Evolutionary conservation across 768 basidiomycete species (phyloP).

Genomic region (Hygrophorus russula): DNA sequence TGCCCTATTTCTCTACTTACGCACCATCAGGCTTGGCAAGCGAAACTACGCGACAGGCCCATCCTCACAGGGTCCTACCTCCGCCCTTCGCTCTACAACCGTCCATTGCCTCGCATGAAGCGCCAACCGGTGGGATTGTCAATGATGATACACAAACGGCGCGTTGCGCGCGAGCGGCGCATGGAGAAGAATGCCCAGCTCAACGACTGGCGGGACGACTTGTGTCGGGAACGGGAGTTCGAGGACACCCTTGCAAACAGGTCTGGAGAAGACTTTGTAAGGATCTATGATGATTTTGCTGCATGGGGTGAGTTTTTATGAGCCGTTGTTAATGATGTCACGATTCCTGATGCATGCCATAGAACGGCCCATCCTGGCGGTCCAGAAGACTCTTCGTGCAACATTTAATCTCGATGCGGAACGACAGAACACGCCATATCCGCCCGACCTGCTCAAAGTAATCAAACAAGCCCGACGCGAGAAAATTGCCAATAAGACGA

Average conservation of each 20-base stretch:
- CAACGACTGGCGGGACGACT: constrained; percentile 17
- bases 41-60: constrained; percentile 43
- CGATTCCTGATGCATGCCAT: neutral
- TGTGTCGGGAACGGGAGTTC: constrained; percentile 24
- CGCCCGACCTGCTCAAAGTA: constrained; percentile 34
- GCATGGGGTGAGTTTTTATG: constrained; percentile 31
- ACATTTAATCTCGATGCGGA: constrained; percentile 22
- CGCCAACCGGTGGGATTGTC: constrained; percentile 69
- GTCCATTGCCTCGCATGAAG: constrained; percentile 66
- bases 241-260: constrained; percentile 18
- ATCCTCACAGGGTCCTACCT: constrained; percentile 64
- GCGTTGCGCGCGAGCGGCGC: constrained; percentile 28
- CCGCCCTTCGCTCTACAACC: constrained; percentile 51
- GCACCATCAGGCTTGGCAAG: constrained; percentile 39
- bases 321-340: neutral
- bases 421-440: constrained; percentile 31
- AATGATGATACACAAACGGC: constrained; percentile 51
- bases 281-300: constrained; percentile 1
- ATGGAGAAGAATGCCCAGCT: constrained; percentile 22
- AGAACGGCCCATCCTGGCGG: neutral
- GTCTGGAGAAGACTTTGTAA: constrained; percentile 4
- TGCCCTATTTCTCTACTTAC: neutral
- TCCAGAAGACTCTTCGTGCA: neutral
- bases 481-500: constrained; percentile 55
- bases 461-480: constrained; percentile 48